Evolutionary conservation across 495 filamentous ascomycete species (phyloP), one percentile per base, ranked within the genome.

Genomic region (Aspergillus biplanus): DNA sequence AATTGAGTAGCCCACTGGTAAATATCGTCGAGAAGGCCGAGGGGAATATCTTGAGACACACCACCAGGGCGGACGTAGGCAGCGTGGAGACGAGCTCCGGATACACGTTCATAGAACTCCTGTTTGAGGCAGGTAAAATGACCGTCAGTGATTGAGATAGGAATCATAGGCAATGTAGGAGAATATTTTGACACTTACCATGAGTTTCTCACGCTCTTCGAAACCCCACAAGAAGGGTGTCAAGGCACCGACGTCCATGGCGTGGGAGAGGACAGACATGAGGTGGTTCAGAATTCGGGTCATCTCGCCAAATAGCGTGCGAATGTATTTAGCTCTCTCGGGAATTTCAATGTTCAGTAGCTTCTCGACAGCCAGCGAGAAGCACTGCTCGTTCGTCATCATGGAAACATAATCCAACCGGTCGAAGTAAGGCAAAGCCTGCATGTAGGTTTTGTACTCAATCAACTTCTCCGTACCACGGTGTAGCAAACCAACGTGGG

Each of bases 341-440:
- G 96, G 96, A 68, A 99, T 91, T 72, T 99, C 96, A 68, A 99
- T 84, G 80, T 99, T 99, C 70, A 99, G 79, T 55, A 99, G 84
- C 86, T 98, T 99, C 84, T 99, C 96, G 57, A 97, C 93, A 39
- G 91, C 96, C 58, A 99, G 82, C 12, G 92, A 86, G 75, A 89
- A 99, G 70, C 94, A 97, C 80, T 99, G 96, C 83, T 99, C 96
- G 78, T 97, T 97, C 65, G 95, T 98, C 95, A 98, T 99, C 96
- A 99, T 99, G 74, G 92, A 97, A 60, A 97, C 94, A 76, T 99
- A 99, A 76, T 99, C 96, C 75, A 99, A 81, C 64, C 96, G 90
- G 81, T 99, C 96, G 73, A 99, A 99, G 81, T 99, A 99, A 35
- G 96, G 96, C 72, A 99, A 82, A 58, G 96, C 96, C 75, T 99